phyloP scores from a whole-genome alignment of 2,329 filamentous ascomycete species.

The Fusarium sp. region DNA sequence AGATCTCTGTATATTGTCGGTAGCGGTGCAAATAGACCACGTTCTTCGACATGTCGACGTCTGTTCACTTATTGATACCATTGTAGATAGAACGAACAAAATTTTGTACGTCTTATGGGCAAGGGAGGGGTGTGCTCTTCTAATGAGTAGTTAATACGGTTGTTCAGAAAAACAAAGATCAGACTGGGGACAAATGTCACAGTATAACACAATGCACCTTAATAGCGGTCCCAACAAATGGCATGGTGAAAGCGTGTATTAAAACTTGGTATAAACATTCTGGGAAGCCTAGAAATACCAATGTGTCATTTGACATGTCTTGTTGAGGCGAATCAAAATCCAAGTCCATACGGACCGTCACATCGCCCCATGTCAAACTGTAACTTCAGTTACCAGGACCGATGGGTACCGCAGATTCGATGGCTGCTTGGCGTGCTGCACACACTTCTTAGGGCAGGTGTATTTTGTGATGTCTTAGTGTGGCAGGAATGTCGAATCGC shows the following conservation, averaged over 20 bases:
- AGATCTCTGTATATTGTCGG: background rate
- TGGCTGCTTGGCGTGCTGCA: no score
- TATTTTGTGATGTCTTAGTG: background rate
- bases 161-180: background rate
- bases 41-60: background rate
- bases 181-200: background rate
- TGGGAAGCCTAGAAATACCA: background rate
- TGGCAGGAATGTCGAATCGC: background rate
- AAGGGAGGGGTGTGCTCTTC: background rate
- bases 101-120: background rate
- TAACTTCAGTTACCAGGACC: background rate
- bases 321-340: background rate
- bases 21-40: background rate
- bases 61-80: background rate
- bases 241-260: background rate
- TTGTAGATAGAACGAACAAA: background rate
- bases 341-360: background rate
- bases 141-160: background rate
- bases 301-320: background rate
- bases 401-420: no score
- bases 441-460: no score
- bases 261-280: background rate
- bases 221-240: background rate
- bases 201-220: background rate
- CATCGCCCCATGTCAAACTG: background rate